A percentile compares a stretch with the other conserved stretches of the same genome.
Evolutionary conservation across 2,329 filamentous ascomycete species (phyloP).

Genomic region (Sporothrix schenckii): DNA sequence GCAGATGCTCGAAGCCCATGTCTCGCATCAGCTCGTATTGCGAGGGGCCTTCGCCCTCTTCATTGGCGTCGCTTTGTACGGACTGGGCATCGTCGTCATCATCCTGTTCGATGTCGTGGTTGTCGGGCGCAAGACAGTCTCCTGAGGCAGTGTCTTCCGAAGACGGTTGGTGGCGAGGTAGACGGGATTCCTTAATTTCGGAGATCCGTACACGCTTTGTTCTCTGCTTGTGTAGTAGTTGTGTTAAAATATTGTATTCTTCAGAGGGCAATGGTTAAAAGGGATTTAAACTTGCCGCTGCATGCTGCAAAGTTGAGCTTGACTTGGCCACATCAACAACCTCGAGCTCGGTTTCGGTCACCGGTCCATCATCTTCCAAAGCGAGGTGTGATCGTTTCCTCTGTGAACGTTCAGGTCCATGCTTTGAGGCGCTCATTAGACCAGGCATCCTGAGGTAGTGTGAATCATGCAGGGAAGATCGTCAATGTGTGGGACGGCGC

Average conservation of each 20-base stretch:
- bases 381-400: constrained; percentile 51
- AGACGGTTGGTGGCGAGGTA: neutral
- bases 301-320: constrained; percentile 47
- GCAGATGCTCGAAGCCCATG: constrained; percentile 60
- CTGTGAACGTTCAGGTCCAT: constrained; percentile 30
- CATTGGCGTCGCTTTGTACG: constrained; percentile 24
- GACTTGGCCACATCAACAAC: constrained; percentile 46
- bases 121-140: neutral
- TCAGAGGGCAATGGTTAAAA: neutral
- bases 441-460: constrained; percentile 39
- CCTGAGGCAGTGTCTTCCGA: neutral
- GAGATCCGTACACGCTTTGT: constrained; percentile 48
- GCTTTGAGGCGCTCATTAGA: constrained; percentile 34
- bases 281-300: constrained; percentile 43
- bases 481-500: neutral
- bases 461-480: neutral
- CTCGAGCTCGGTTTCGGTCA: constrained; percentile 41
- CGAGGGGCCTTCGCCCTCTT: constrained; percentile 45
- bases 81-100: constrained; percentile 31
- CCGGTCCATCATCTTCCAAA: constrained; percentile 41
- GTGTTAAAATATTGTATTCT: neutral
- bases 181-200: constrained; percentile 33
- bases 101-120: neutral
- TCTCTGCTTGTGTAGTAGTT: constrained; percentile 9
- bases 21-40: constrained; percentile 67